Base-by-base conservation (phyloP, 768 basidiomycete genomes). In the Naganishia vishniacii region DNA sequence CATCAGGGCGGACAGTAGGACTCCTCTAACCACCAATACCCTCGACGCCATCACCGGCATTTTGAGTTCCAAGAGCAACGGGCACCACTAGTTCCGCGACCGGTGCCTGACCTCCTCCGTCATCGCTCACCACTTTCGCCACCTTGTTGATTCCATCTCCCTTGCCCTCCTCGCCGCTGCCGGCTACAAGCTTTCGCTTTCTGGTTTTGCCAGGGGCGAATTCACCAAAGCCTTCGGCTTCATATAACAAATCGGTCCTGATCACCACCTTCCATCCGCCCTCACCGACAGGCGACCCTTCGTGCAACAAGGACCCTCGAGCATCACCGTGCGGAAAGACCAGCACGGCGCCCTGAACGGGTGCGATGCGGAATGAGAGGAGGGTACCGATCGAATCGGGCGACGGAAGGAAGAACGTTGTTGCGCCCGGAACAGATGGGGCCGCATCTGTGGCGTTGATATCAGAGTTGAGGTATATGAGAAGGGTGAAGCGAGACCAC, bases 401-500 rank as follows among this genome's bases (percentile, higher is more conserved):
- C 0, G 81, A 81, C 0, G 82, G 83, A 6, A 83, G 71, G 75
- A 83, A 84, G 74, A 83, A 84, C 2, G 83, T 84, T 5, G 83
- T 84, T 64, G 79, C 79, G 13, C 83, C 83, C 11, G 72, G 70
- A 20, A 69, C 69, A 25, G 67, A 63, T 2, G 74, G 74, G 1
- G 65, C 49, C 5, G 23, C 18, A 20, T 42, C 31, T 8, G 60
- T 40, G 16, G 49, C n/a, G 40, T 76, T 73, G 61, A 84, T 82
- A 67, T 79, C 79, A 59, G 81, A 80, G 71, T 81, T 81, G 47
- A 82, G 78, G 69, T 82, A 84, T 59, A 84, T 81, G 60, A 83
- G 78, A 56, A 82, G 73, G 5, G 81, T 82, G 41, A 81, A 78
- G 18, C 81, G 78, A 3, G 81, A 82, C 74, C 80, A 82, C 3